Percentiles rank a stretch among this genome's conserved stretches.
These are phyloP conservation scores for Quercus variabilis DNA, from an alignment of 306 rosid species.

Conservation along the genomic window DNA sequence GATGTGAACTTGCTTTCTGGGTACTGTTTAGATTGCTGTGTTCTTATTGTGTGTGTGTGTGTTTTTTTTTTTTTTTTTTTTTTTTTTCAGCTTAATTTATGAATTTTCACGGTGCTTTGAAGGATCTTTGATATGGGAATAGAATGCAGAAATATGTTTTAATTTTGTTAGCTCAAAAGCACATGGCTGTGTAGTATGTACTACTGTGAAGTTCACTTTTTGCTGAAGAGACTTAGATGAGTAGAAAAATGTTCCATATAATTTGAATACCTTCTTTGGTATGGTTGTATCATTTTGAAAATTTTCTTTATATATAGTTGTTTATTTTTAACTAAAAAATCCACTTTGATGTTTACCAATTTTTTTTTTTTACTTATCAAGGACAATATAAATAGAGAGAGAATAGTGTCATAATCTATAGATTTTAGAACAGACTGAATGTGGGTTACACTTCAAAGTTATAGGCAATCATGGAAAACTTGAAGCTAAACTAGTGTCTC, in stretches of 20 bases:
- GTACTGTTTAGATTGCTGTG: neutral
- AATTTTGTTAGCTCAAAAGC: neutral
- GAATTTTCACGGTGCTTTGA: neutral
- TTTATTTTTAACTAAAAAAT: neutral
- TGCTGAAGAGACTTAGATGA: neutral
- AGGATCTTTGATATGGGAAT: neutral
- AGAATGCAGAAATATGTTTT: neutral
- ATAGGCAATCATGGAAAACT: neutral
- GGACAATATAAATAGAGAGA: neutral
- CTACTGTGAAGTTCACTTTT: neutral
- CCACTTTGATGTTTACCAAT: neutral
- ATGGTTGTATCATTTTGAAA: neutral
- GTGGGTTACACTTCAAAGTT: neutral
- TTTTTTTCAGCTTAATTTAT: neutral
- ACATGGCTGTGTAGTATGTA: neutral
- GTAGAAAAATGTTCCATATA: no score
- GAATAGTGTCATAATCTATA: neutral
- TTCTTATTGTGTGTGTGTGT: neutral
- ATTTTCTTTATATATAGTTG: neutral
- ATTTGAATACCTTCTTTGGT: no score
- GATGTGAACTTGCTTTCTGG: neutral
- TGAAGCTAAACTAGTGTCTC: neutral
- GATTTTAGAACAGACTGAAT: neutral
- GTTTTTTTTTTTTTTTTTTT: neutral
- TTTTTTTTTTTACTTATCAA: neutral